Base-by-base conservation (phyloP, 495 filamentous ascomycete genomes). In the Hypomontagnella monticulosa region DNA sequence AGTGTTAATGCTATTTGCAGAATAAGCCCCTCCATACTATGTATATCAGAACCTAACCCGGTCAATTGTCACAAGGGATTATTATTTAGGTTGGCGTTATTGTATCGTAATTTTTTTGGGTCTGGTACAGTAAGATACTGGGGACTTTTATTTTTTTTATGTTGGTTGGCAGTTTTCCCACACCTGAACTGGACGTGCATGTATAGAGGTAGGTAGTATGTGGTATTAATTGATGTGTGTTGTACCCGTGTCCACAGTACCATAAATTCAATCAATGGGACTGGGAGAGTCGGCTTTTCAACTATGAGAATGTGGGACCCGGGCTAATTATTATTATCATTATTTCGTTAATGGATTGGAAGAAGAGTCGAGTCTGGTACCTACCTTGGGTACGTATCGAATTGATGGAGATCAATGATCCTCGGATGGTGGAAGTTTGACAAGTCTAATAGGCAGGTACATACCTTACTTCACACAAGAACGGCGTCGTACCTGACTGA, bases 41-140 rank as follows among this genome's bases (percentile, higher is more conserved):
- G 23, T 27, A 34, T 38, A 56, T 68, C 55, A 68, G 59, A 68
- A 63, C 65, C 65, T 63, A 68, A 68, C 65, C 41, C 49, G 53
- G 61, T 46, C 41, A 27, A 6, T 27, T 27, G 6, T 61, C 55
- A 16, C 33, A 57, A 51, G 58, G 53, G 64, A 62, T 67, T 44
- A 33, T 56, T n/a, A n/a, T 51, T 63, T 3, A 63, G 59, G 60
- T 61, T 69, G 66, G 66, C 60, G 44, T 69, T 64, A 69, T 63
- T 55, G 66, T 61, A 61, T 69, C 56, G 66, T 57, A 64, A 56
- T n/a, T 27, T 27, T 69, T 64, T 60, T 61, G 66, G 66, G 60
- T 61, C 66, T 51, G 44, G 56, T 69, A 69, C 66, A 69, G 66
- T 69, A 69, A 69, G 66, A 69, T 64, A 69, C 66, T 63, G 60